A percentile compares a stretch with the other conserved stretches of the same genome.
These are phyloP conservation scores for Curvularia eragrostidis DNA, from an alignment of 2,329 filamentous ascomycete species.

Conservation along the genomic window DNA sequence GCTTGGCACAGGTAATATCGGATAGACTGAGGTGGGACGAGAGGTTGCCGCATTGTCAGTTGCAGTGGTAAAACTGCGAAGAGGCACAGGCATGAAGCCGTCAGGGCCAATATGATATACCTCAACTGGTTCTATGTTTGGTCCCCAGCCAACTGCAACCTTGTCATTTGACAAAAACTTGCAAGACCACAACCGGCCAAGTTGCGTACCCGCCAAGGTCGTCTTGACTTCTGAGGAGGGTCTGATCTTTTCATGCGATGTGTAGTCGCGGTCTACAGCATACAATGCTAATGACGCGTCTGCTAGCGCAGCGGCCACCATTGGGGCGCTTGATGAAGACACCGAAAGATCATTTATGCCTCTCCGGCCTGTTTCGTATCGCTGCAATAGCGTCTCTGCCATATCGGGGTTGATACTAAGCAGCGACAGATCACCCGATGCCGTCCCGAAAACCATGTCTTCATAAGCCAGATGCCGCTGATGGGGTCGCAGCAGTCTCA, in stretches of 20 bases:
- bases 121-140: conserved; percentile 53
- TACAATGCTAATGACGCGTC: conserved; percentile 58
- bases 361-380: conserved; percentile 53
- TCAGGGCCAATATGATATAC: conserved; percentile 59
- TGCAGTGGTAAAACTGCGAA: conserved; percentile 50
- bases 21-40: conserved; percentile 52
- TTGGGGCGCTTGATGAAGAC: conserved; percentile 48
- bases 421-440: conserved; percentile 59
- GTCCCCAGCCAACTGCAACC: conserved; percentile 60
- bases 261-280: conserved; percentile 37
- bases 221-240: conserved; percentile 29
- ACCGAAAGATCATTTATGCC: conserved; percentile 59
- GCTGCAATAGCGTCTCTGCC: conserved; percentile 24
- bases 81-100: conserved; percentile 49
- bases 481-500: conserved; percentile 60
- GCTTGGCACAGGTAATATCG: conserved; percentile 52
- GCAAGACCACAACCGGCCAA: conserved; percentile 56
- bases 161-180: conserved; percentile 59
- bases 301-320: conserved; percentile 61
- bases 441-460: conserved; percentile 62
- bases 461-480: conserved; percentile 50
- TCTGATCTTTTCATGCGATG: conserved; percentile 34
- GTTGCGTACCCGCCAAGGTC: conserved; percentile 16
- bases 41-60: neutral
- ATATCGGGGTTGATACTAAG: conserved; percentile 30